Percentiles rank a stretch among this genome's conserved stretches.
Conservation (phyloP, 495 filamentous ascomycete genomes). For the Melanomma pulvis-pyrius region DNA sequence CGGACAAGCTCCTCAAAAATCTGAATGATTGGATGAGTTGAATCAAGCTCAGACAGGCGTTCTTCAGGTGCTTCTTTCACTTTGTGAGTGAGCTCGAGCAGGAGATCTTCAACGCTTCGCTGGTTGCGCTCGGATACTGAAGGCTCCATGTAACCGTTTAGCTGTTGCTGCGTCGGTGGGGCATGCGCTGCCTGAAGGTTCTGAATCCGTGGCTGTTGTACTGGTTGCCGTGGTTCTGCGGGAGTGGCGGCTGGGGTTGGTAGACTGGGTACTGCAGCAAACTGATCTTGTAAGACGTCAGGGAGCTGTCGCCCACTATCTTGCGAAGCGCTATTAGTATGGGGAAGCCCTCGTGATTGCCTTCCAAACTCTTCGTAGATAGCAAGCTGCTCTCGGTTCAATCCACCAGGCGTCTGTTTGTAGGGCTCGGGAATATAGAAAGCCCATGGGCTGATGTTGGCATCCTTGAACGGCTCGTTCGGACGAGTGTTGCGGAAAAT, state of each 20-base stretch:
- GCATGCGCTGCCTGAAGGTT: constrained; percentile 39
- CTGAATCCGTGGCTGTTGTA: constrained; percentile 53
- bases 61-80: constrained; percentile 68
- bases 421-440: constrained; percentile 88
- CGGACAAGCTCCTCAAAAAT: constrained; percentile 56
- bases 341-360: constrained; percentile 66
- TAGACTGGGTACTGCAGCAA: constrained; percentile 72
- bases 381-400: constrained; percentile 89
- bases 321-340: constrained; percentile 59
- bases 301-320: constrained; percentile 62
- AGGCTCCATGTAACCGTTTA: constrained; percentile 68
- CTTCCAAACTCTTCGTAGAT: constrained; percentile 96
- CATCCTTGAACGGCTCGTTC: constrained; percentile 81
- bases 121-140: constrained; percentile 56
- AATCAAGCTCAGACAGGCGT: constrained; percentile 67
- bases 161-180: constrained; percentile 55
- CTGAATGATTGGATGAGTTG: constrained; percentile 35
- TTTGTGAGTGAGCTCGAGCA: constrained; percentile 70
- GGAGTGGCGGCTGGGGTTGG: constrained; percentile 81
- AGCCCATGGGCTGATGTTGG: constrained; percentile 76
- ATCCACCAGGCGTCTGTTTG: constrained; percentile 73
- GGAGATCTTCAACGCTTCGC: constrained; percentile 61
- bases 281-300: constrained; percentile 84
- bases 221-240: constrained; percentile 68
- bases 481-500: constrained; percentile 70